Base-by-base conservation (phyloP, 192 early-diverging fungal genomes). In the Podila verticillata region DNA sequence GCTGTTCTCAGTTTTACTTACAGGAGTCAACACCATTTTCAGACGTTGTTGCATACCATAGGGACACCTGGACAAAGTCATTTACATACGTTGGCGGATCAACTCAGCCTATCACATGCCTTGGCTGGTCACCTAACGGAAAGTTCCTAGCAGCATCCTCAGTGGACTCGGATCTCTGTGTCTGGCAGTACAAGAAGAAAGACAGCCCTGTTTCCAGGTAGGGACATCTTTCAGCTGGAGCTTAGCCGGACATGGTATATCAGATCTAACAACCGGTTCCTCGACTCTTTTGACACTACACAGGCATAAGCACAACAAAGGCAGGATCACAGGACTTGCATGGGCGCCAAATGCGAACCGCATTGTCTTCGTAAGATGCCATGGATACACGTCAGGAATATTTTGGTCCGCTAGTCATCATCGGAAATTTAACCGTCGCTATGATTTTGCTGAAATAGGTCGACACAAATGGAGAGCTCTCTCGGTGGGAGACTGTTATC, bases 321-420 rank as follows among this genome's bases (percentile, higher is more conserved):
- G 66, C n/a, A 31, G 74, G 7, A 82, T 92, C 32, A 88, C 89
- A 39, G 88, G 84, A 32, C 70, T 93, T 2, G 83, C 86, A 22
- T 95, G 93, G 93, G 83, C 89, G 64, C 92, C 93, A n/a, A 72
- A 69, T 22, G 84, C 77, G 0, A 93, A 93, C 70, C 86, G 89
- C 57, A 62, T 93, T 47, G 85, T 84, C 9, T 89, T 92, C 65
- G 87, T 88, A 88, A 73, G 74, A 74, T 57, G 28, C 26, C 17
- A 34, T 57, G 35, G 35, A 30, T 64, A 13, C 54, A n/a, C 49
- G n/a, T 48, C 7, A 39, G 30, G 13, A 51, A 20, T 47, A 26
- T 24, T 54, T 54, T 54, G 51, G 1, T 54, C 51, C 51, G 51
- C 22, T 2, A 22, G 17, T 26, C 51, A 2, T 12, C 20, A 24